phyloP scores from a whole-genome alignment of 352 stramenopile species.

The Elongisporangium prolatum region DNA sequence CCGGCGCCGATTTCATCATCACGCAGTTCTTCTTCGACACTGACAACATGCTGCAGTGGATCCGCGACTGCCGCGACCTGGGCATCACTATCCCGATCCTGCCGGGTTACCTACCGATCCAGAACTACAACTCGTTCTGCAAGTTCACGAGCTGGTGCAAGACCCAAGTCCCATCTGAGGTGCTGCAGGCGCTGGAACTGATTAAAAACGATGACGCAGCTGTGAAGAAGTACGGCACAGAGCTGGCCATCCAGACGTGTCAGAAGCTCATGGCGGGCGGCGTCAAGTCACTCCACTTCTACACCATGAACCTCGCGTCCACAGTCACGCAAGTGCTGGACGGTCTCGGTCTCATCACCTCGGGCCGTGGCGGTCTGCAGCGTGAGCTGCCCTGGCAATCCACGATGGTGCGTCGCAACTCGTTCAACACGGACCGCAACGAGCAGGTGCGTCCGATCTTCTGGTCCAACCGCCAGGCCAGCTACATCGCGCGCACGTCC shows the following conservation, averaged over 20 bases:
- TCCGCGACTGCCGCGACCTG: constrained; percentile 87
- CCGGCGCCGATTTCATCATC: constrained; percentile 98
- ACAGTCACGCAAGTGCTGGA: constrained; percentile 86
- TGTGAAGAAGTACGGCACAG: constrained; percentile 92
- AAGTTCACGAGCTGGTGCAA: constrained; percentile 99
- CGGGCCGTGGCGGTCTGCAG: constrained; percentile 28
- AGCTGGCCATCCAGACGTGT: constrained; percentile 94
- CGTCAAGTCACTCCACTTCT: constrained; percentile 89
- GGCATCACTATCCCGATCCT: constrained; percentile 96
- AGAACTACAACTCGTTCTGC: constrained; percentile 95
- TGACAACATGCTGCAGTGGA: constrained; percentile 95
- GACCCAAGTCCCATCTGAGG: constrained; percentile 91
- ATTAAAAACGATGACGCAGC: constrained; percentile 95
- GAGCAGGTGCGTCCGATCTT: constrained; percentile 96
- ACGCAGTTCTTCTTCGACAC: constrained; percentile 99
- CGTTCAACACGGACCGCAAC: constrained; percentile 61
- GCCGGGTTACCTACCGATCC: constrained; percentile 88
- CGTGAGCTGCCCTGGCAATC: constrained; percentile 72
- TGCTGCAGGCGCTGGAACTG: constrained; percentile 58
- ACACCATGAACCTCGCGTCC: constrained; percentile 93
- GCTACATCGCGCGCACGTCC: constrained; percentile 95
- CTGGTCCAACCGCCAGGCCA: constrained; percentile 97
- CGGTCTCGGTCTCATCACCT: constrained; percentile 57
- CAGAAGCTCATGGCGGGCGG: constrained; percentile 77
- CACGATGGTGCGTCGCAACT: constrained; percentile 52